Conservation (phyloP, 2,329 filamentous ascomycete species). For the Aspergillus transmontanensis region DNA sequence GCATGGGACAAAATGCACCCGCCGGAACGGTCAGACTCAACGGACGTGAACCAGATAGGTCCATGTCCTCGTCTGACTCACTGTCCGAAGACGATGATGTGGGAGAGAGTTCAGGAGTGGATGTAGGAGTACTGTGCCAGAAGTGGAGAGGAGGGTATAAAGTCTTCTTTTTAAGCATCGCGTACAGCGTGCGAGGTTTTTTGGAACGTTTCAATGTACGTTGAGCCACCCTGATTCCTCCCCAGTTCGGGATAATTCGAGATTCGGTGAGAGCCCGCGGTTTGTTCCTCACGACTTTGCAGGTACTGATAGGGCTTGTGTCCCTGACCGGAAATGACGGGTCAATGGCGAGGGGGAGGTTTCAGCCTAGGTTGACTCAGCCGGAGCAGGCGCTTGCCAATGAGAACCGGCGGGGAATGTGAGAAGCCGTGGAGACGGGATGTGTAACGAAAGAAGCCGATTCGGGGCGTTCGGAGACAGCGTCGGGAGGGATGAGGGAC, state of each 20-base stretch:
- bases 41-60: conserved; percentile 45
- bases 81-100: conserved; percentile 43
- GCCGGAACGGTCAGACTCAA: conserved; percentile 45
- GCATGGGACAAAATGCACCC: conserved; percentile 47
- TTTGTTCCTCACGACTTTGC: background rate
- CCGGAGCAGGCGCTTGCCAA: background rate
- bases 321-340: background rate
- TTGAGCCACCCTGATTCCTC: conserved; percentile 16
- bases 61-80: conserved; percentile 50
- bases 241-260: conserved; percentile 13
- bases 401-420: conserved; percentile 9
- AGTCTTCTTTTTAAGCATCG: conserved; percentile 43
- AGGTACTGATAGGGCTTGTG: background rate
- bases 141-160: conserved; percentile 37
- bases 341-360: background rate
- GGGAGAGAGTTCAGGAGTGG: conserved; percentile 50
- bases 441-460: conserved; percentile 13
- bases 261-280: background rate
- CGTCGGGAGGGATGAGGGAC: background rate
- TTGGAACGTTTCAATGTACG: conserved; percentile 13
- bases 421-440: conserved; percentile 17
- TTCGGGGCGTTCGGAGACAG: conserved; percentile 6
- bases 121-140: conserved; percentile 44
- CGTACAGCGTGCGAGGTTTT: conserved; percentile 33
- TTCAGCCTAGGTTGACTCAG: background rate